Conservation (phyloP, 495 filamentous ascomycete species). For the Venustampulla echinocandica region DNA sequence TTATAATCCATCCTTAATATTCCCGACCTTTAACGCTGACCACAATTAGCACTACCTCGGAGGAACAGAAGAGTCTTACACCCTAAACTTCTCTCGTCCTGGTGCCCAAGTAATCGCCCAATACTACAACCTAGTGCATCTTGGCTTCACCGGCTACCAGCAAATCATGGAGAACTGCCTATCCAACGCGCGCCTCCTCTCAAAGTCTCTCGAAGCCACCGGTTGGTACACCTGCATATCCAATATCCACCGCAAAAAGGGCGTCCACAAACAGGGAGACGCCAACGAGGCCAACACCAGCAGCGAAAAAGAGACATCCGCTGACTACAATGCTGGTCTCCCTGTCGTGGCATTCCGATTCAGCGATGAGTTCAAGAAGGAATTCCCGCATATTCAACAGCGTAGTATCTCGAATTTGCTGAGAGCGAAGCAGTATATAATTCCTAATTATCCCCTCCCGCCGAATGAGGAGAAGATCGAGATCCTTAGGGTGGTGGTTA, state of each 20-base stretch:
- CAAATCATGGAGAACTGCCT: conserved; percentile 64
- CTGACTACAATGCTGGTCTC: conserved; percentile 57
- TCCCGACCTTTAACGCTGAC: not conserved
- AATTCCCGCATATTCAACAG: conserved; percentile 59
- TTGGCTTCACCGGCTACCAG: conserved; percentile 58
- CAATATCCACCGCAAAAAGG: conserved; percentile 54
- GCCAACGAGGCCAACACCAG: conserved; percentile 31
- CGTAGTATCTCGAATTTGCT: conserved; percentile 55
- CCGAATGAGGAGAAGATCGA: conserved; percentile 54
- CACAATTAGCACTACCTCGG: conserved; percentile 54
- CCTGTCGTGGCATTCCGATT: conserved; percentile 66
- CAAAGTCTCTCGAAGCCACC: conserved; percentile 57
- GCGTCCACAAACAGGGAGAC: conserved; percentile 19
- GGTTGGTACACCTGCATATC: conserved; percentile 64
- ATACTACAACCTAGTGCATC: conserved; percentile 70
- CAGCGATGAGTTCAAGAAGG: conserved; percentile 50
- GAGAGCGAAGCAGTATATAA: conserved; percentile 64
- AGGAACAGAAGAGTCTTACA: conserved; percentile 65
- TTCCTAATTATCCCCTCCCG: conserved; percentile 66
- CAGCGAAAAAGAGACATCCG: conserved; percentile 38
- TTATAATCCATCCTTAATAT: too few relatives aligned
- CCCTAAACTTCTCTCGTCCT: conserved; percentile 68
- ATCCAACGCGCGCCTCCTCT: conserved; percentile 58
- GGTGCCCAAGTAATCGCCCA: conserved; percentile 65
- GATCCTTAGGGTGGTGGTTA: conserved; percentile 60